These are phyloP conservation scores for Trametes pubescens DNA, from an alignment of 1,284 basidiomycete genomes.

Conservation along the genomic window DNA sequence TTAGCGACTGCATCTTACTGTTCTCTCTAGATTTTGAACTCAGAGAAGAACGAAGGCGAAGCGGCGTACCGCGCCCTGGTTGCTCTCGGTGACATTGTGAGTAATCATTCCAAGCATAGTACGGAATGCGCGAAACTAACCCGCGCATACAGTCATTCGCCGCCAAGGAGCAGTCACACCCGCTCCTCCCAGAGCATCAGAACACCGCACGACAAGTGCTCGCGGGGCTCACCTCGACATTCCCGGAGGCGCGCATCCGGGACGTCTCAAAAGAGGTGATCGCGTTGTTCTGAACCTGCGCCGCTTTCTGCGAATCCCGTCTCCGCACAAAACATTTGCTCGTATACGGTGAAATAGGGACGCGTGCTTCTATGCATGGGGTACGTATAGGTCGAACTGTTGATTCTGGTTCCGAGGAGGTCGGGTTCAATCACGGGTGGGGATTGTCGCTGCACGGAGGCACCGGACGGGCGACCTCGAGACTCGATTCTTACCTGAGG, in stretches of 20 bases:
- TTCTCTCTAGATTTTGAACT: conserved; percentile 60
- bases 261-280: conserved; percentile 59
- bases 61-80: conserved; percentile 86
- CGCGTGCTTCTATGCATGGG: conserved; percentile 2
- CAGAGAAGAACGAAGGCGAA: conserved; percentile 82
- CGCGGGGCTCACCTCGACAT: conserved; percentile 50
- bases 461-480: background rate
- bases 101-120: too few relatives aligned
- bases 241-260: conserved; percentile 66
- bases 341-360: conserved; percentile 25
- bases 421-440: background rate
- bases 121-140: background rate
- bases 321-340: background rate
- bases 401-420: background rate
- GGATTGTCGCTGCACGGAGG: background rate
- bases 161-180: conserved; percentile 47
- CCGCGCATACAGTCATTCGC: conserved; percentile 54
- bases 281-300: conserved; percentile 36
- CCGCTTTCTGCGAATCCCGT: background rate
- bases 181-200: conserved; percentile 49
- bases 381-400: background rate
- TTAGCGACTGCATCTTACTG: conserved; percentile 11
- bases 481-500: background rate
- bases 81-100: conserved; percentile 83
- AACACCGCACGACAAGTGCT: conserved; percentile 52